These are phyloP conservation scores for Tilletia walkeri DNA, from an alignment of 1,284 basidiomycete species.

Conservation along the genomic window DNA sequence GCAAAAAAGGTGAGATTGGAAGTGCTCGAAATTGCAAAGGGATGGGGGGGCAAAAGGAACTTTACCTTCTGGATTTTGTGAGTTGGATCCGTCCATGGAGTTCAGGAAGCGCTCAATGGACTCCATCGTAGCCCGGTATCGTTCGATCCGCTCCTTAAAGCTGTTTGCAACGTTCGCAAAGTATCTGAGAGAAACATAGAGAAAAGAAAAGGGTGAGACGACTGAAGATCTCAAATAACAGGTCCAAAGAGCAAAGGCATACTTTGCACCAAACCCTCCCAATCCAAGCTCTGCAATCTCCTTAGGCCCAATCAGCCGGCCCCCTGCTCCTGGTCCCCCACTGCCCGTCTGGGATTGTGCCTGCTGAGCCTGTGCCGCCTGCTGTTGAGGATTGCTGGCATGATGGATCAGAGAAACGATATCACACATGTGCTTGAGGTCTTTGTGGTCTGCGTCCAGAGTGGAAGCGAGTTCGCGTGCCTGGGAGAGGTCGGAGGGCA, in stretches of 20 bases:
- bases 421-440: constrained; percentile 7
- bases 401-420: background rate
- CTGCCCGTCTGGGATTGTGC: background rate
- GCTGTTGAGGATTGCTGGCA: background rate
- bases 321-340: background rate
- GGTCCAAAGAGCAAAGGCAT: constrained; percentile 12
- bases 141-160: constrained; percentile 39
- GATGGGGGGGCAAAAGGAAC: background rate
- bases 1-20: background rate
- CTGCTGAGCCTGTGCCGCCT: background rate
- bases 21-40: background rate
- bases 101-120: constrained; percentile 45
- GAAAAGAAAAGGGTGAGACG: constrained; percentile 30
- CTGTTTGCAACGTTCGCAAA: constrained; percentile 39
- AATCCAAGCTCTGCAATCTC: constrained; percentile 1
- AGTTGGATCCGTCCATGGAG: constrained; percentile 36
- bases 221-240: constrained; percentile 35
- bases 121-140: constrained; percentile 49
- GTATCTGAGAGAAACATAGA: constrained; percentile 25
- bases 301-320: background rate
- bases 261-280: constrained; percentile 9
- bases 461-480: constrained; percentile 20
- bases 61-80: constrained; percentile 39
- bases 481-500: background rate
- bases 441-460: constrained; percentile 34